These are phyloP conservation scores for Floccularia luteovirens DNA, from an alignment of 768 basidiomycete genomes.

Conservation along the genomic window DNA sequence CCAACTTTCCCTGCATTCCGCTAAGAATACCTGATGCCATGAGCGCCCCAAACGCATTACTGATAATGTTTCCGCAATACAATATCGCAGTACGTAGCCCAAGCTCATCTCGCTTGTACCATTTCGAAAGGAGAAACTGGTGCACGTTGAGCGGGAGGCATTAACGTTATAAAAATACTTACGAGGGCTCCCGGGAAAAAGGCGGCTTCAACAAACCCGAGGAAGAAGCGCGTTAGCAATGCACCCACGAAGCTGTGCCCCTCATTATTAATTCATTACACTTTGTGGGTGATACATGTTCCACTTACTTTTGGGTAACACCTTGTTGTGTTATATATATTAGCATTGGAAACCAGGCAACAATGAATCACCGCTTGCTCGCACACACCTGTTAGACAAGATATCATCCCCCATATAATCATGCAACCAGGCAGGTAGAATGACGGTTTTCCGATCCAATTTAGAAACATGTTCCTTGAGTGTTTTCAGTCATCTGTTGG, in stretches of 20 bases:
- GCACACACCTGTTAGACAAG: conserved; percentile 40
- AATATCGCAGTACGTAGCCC: conserved; percentile 68
- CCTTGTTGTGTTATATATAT: conserved; percentile 15
- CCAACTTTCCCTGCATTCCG: conserved; percentile 69
- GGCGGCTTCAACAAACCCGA: conserved; percentile 64
- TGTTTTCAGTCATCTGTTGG: not conserved
- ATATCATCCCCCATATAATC: conserved; percentile 65
- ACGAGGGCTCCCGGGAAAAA: conserved; percentile 63
- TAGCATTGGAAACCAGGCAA: not conserved
- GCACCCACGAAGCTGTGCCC: conserved; percentile 54
- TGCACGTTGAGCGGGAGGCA: not conserved
- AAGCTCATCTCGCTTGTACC: conserved; percentile 76
- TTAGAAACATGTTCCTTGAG: conserved; percentile 73
- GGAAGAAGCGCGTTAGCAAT: conserved; percentile 68
- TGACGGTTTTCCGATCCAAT: conserved; percentile 62
- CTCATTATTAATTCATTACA: not conserved
- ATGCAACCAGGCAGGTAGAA: conserved; percentile 62
- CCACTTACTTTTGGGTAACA: conserved; percentile 24
- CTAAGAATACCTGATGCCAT: conserved; percentile 76
- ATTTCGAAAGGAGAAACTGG: conserved; percentile 58
- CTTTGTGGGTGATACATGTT: not conserved
- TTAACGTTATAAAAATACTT: conserved; percentile 6
- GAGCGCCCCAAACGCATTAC: conserved; percentile 81
- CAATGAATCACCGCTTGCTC: not conserved
- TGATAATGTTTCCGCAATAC: conserved; percentile 70